Conservation (phyloP, 2,329 filamentous ascomycete genomes). For the Colletotrichum acutatum region DNA sequence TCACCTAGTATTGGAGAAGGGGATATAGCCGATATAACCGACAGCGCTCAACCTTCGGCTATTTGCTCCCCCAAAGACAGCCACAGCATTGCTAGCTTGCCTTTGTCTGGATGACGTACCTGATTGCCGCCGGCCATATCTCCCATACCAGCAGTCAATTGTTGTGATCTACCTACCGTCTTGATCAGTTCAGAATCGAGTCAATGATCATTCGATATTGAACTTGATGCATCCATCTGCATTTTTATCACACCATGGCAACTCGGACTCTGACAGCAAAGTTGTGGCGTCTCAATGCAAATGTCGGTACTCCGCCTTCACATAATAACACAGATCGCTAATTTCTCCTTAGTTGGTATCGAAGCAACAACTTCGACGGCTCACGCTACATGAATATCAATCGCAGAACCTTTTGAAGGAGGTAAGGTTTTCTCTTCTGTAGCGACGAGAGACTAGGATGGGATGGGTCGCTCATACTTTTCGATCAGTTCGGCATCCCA, state of each 20-base stretch:
- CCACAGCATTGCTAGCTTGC: neutral
- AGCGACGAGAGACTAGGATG: no score
- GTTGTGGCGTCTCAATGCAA: neutral
- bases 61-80: neutral
- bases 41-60: neutral
- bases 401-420: constrained; percentile 14
- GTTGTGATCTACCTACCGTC: neutral
- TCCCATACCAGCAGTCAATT: neutral
- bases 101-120: neutral
- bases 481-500: constrained; percentile 39
- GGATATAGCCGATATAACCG: constrained; percentile 8
- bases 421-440: neutral
- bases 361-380: neutral
- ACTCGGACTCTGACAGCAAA: neutral
- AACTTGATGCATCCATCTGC: neutral
- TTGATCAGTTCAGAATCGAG: neutral
- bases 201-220: neutral
- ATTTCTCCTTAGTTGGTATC: neutral
- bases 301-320: neutral
- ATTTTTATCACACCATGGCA: neutral
- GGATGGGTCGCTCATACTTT: neutral
- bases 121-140: neutral
- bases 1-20: neutral
- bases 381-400: constrained; percentile 8
- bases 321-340: neutral